Evolutionary conservation across 2,329 filamentous ascomycete species (phyloP).

Genomic region (Monilinia fructigena): DNA sequence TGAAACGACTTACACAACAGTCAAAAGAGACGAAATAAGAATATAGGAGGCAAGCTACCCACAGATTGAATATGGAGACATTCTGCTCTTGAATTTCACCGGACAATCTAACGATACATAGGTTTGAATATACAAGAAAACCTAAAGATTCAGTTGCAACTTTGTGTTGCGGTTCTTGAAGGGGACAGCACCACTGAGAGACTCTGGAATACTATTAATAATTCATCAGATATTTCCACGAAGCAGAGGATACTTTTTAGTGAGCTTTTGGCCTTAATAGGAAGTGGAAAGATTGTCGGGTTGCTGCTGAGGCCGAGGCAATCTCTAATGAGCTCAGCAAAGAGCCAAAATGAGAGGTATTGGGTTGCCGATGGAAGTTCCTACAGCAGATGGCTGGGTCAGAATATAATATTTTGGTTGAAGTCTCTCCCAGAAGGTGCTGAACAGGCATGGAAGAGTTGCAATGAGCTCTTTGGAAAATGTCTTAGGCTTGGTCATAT

Average conservation of each 20-base stretch:
- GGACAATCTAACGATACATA: background rate
- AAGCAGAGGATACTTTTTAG: constrained; percentile 60
- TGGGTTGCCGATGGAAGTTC: constrained; percentile 38
- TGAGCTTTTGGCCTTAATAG: constrained; percentile 58
- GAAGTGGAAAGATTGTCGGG: constrained; percentile 59
- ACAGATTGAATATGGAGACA: background rate
- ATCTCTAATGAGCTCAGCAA: constrained; percentile 40
- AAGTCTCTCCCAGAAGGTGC: constrained; percentile 27
- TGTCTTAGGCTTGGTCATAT: constrained; percentile 38
- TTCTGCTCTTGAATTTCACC: background rate
- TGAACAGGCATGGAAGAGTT: constrained; percentile 34
- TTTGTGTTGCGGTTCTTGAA: constrained; percentile 46
- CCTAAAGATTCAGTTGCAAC: constrained; percentile 44
- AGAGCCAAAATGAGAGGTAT: constrained; percentile 32
- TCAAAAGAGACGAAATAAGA: constrained; percentile 42
- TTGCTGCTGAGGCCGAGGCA: constrained; percentile 53
- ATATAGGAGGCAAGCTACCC: constrained; percentile 25
- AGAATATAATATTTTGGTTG: constrained; percentile 37
- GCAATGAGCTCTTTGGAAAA: constrained; percentile 37
- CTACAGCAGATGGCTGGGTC: constrained; percentile 38
- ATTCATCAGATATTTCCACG: constrained; percentile 37
- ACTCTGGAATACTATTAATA: constrained; percentile 48
- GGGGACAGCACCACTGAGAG: constrained; percentile 44
- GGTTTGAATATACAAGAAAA: constrained; percentile 39
- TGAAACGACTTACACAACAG: constrained; percentile 61